A percentile compares a stretch with the other conserved stretches of the same genome.
Evolutionary conservation across 306 rosid genomes (phyloP).

Genomic region (Pueraria montana): DNA sequence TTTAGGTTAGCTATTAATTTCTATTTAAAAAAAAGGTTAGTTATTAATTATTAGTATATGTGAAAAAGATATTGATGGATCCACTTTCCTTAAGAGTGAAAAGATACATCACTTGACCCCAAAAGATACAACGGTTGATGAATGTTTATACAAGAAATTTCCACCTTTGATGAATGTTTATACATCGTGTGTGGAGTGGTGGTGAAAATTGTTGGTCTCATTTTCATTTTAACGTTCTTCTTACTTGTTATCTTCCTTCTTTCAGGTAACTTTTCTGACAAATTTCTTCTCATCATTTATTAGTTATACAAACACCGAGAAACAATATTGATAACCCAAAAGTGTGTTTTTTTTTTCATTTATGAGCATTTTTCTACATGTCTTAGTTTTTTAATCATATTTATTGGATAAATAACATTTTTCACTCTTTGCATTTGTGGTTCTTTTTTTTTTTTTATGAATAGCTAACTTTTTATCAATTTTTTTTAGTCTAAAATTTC

Average conservation of each 20-base stretch:
- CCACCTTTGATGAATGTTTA: not conserved
- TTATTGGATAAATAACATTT: not conserved
- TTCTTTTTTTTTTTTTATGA: not conserved
- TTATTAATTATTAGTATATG: too few relatives aligned
- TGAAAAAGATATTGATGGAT: not conserved
- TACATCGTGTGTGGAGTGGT: not conserved
- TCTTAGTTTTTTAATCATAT: not conserved
- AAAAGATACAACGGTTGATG: not conserved
- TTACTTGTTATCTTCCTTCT: not conserved
- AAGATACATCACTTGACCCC: too few relatives aligned
- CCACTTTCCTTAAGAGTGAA: not conserved
- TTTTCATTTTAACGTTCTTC: too few relatives aligned
- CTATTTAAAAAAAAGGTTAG: too few relatives aligned
- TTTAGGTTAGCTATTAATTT: not conserved
- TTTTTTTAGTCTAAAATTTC: too few relatives aligned
- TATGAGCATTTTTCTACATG: not conserved
- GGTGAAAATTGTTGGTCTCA: too few relatives aligned
- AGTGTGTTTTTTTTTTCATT: too few relatives aligned
- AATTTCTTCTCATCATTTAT: not conserved
- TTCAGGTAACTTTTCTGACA: not conserved
- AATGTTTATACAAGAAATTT: not conserved
- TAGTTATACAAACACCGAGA: not conserved
- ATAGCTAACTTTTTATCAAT: too few relatives aligned
- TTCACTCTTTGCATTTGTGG: not conserved
- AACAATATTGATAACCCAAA: not conserved